Conservation (phyloP, 352 stramenopile species). For the Pythium utonaiense region DNA sequence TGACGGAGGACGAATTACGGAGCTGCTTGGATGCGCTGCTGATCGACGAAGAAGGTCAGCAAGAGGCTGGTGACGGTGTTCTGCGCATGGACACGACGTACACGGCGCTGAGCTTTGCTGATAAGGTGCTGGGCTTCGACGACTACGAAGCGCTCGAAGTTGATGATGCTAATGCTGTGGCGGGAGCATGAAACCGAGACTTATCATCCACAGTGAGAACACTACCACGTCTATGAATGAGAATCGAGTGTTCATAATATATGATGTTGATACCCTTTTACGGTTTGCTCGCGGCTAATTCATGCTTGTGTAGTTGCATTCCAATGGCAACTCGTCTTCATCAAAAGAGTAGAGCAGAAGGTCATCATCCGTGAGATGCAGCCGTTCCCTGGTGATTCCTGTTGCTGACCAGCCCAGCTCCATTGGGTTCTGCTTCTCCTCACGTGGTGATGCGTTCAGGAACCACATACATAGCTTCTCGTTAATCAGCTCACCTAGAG, state of each 20-base stretch:
- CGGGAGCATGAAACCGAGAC: background rate
- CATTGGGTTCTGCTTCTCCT: constrained; percentile 21
- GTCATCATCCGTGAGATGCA: background rate
- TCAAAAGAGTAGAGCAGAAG: constrained; percentile 13
- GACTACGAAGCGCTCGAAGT: constrained; percentile 55
- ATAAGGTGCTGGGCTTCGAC: constrained; percentile 88
- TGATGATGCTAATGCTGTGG: background rate
- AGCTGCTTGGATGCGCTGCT: constrained; percentile 77
- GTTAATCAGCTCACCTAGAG: constrained; percentile 16
- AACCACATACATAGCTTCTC: constrained; percentile 28
- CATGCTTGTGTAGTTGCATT: constrained; percentile 29
- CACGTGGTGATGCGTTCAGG: constrained; percentile 20
- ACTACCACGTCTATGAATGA: too few species aligned
- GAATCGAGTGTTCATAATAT: too few species aligned
- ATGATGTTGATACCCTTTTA: too few species aligned
- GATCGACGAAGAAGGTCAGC: constrained; percentile 26
- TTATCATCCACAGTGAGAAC: too few species aligned
- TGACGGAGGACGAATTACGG: constrained; percentile 78
- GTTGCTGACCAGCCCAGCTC: constrained; percentile 22
- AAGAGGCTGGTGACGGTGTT: constrained; percentile 13
- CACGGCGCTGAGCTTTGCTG: constrained; percentile 63
- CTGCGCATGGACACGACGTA: constrained; percentile 45
- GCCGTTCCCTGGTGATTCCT: background rate
- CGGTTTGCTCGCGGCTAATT: too few species aligned
- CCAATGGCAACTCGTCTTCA: constrained; percentile 16